phyloP scores from a whole-genome alignment of 2,329 filamentous ascomycete genomes.

The Beauveria brongniartii region DNA sequence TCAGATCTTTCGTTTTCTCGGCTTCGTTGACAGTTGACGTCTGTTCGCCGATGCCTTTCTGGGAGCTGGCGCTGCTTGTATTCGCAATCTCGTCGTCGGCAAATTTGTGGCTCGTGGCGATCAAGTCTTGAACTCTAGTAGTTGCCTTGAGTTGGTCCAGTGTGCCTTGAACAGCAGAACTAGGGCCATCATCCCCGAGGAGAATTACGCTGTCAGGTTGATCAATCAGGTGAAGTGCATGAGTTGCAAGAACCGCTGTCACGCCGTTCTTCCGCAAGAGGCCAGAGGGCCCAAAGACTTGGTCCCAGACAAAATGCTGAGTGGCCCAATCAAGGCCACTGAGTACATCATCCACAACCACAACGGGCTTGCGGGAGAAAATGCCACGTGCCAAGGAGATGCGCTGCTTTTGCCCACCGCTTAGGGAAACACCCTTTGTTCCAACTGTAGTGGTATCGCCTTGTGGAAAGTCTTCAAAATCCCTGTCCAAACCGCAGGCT shows the following conservation, averaged over 20 bases:
- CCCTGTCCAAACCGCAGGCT: slow-evolving; percentile 15
- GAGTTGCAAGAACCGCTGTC: slow-evolving; percentile 22
- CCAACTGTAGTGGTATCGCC: slow-evolving; percentile 18
- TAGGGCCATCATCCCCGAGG: neutral
- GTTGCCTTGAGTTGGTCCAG: neutral
- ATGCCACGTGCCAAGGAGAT: slow-evolving; percentile 20
- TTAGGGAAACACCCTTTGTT: slow-evolving; percentile 17
- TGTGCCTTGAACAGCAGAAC: neutral
- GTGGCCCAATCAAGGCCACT: slow-evolving; percentile 30
- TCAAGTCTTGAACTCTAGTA: neutral
- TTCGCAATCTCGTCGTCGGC: neutral
- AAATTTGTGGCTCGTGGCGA: slow-evolving; percentile 2
- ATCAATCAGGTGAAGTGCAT: slow-evolving; percentile 18
- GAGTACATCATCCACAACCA: slow-evolving; percentile 26
- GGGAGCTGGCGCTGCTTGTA: slow-evolving; percentile 1
- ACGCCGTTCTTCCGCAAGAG: slow-evolving; percentile 18
- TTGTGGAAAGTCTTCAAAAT: slow-evolving; percentile 16
- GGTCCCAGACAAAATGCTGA: slow-evolving; percentile 27
- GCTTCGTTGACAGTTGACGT: slow-evolving; percentile 1
- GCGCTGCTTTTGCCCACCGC: slow-evolving; percentile 21
- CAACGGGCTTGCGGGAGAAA: slow-evolving; percentile 17
- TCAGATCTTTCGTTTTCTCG: slow-evolving; percentile 3
- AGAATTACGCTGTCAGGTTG: slow-evolving; percentile 15
- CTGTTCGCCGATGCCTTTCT: slow-evolving; percentile 11
- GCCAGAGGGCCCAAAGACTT: slow-evolving; percentile 26